Base-by-base conservation (phyloP, 805 yeast genomes). In the Candida parachauliodes region DNA sequence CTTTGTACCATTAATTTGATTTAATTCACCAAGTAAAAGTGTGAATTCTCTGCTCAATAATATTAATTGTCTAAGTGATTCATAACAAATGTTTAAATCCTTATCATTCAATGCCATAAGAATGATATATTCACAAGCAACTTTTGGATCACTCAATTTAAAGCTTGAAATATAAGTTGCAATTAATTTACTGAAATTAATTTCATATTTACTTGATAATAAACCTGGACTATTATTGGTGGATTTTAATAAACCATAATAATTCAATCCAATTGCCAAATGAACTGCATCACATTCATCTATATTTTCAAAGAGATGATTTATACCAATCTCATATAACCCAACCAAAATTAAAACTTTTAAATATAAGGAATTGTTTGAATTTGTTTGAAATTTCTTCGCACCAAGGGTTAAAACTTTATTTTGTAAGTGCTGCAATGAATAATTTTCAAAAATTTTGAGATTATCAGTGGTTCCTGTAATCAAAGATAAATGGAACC, bases 241-340 rank as follows among this genome's bases (percentile, higher is more conserved):
- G 52, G 57, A 34, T 48, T 76, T 75, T 41, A 88, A 56, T 40
- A 88, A 65, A 0, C 91, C 86, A 52, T 81, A 78, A 55, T 84
- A 81, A 6, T 81, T 77, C 35, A 93, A 68, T 0, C 84, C 86
- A 46, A 93, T 84, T 1, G 95, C 88, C 45, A 88, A 72, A 60
- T 93, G 98, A 11, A 88, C 93, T 8, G 95, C 83, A 51, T 88
- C 96, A 38, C 86, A 77, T 54, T 87, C 95, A 56, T 77, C 82
- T 29, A 75, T 64, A 23, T 72, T 62, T 28, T 68, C 70, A 49
- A 76, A 74, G 22, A 81, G 59, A 52, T 81, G 77, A 44, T 79
- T 77, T 17, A 87, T 77, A 0, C 96, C 95, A 39, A 74, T 69
- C 51, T 88, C 96, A 55, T 81, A 88, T 33, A 86, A 68, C 0